These are phyloP conservation scores for Melanomma pulvis-pyrius DNA, from an alignment of 495 filamentous ascomycete genomes.

Conservation along the genomic window DNA sequence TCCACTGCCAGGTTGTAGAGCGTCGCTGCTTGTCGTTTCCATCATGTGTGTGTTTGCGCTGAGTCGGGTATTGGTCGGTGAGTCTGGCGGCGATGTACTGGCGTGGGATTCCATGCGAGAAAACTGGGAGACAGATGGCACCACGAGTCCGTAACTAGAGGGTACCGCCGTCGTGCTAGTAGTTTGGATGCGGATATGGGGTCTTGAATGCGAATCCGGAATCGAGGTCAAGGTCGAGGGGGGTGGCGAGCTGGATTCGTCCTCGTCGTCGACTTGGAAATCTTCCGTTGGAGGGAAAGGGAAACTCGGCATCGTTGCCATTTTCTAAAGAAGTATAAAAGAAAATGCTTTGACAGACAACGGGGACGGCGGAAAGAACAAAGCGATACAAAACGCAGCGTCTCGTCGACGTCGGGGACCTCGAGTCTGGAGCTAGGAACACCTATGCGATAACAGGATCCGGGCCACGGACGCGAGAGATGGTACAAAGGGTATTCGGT, in stretches of 20 bases:
- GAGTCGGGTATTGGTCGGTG: not conserved
- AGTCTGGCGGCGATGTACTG: constrained; percentile 14
- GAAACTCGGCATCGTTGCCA: not conserved
- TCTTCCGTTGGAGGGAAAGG: not conserved
- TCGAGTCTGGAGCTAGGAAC: too few relatives aligned
- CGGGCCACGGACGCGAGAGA: too few relatives aligned
- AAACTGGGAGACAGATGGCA: not conserved
- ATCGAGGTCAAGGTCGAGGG: not conserved
- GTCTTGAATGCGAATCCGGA: not conserved
- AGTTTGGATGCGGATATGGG: constrained; percentile 12
- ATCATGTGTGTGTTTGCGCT: constrained; percentile 9
- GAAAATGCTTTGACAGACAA: not conserved
- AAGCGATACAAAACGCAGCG: too few relatives aligned
- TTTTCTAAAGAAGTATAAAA: not conserved
- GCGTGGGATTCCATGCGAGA: not conserved
- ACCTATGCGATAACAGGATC: too few relatives aligned
- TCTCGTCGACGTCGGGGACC: too few relatives aligned
- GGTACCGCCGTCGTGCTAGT: not conserved
- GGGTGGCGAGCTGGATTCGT: not conserved
- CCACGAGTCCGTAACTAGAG: not conserved
- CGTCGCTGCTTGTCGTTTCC: not conserved
- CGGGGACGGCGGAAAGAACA: too few relatives aligned
- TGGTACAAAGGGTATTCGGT: too few relatives aligned
- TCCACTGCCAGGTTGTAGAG: not conserved
- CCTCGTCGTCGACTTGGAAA: not conserved